Evolutionary conservation across 345 rosid species (phyloP).

Genomic region (Aquilaria sinensis): DNA sequence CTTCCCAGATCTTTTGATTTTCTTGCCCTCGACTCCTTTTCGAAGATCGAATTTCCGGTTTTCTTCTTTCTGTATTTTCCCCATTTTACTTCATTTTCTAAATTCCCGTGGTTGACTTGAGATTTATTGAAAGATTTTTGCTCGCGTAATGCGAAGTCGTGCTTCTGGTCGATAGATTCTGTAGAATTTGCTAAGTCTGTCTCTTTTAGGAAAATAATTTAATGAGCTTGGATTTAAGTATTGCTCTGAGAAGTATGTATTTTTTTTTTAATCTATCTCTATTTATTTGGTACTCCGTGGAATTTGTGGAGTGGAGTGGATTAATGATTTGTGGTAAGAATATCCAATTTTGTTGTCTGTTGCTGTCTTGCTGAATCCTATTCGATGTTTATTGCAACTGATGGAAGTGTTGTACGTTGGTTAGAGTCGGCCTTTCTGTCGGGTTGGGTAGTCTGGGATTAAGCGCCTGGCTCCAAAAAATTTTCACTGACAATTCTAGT

Average conservation of each 20-base stretch:
- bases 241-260: too few species aligned
- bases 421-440: neutral
- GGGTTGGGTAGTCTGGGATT: neutral
- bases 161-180: conserved; percentile 1
- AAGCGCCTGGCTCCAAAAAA: neutral
- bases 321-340: too few species aligned
- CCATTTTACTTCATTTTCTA: neutral
- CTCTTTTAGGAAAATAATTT: neutral
- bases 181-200: too few species aligned
- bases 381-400: too few species aligned
- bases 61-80: neutral
- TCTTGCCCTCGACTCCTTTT: neutral
- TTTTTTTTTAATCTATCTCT: too few species aligned
- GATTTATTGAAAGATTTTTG: conserved; percentile 16
- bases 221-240: neutral
- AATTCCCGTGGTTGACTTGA: conserved; percentile 8
- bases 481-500: neutral
- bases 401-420: neutral
- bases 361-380: too few species aligned
- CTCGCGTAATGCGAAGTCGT: conserved; percentile 11
- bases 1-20: conserved; percentile 4
- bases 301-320: too few species aligned
- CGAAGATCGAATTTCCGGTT: neutral
- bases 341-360: too few species aligned
- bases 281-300: too few species aligned